Evolutionary conservation across 495 filamentous ascomycete genomes (phyloP), one percentile per base, ranked within the genome.

Genomic region (Tuber melanosporum): DNA sequence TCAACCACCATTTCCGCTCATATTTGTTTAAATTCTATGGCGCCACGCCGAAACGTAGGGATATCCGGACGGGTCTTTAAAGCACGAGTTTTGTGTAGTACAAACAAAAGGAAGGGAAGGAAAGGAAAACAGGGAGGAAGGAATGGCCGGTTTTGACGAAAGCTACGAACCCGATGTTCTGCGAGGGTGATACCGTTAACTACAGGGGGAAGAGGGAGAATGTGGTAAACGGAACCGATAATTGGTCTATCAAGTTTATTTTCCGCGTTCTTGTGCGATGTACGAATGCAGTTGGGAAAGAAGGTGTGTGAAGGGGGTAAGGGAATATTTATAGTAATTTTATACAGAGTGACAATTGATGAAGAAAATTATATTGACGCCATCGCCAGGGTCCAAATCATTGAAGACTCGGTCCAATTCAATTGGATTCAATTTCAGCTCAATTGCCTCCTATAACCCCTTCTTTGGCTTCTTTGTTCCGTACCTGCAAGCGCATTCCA

Each of bases 401-500:
- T 32, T 9, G 12, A 62, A 32, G 57, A 36, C 26, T 36, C 14
- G n/a, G 32, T 17, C 57, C 12, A 66, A 19, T 36, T 6, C 26
- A 19, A 36, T 66, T 17, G 10, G n/a, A 66, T 36, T 5, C 10
- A 5, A 66, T 66, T 66, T 17, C 26, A 36, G 26, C 44, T 36
- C 20, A 22, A 19, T 8, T 22, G 22, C 14, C 41, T 80, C 14
- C 41, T 80, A 80, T 73, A 78, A 83, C 69, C 88, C 87, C 82
- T 89, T 89, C 90, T 97, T 98, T 1, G 95, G 95, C 86, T 97
- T 98, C 91, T 99, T 99, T 20, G 96, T 97, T 76, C 95, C 95
- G 82, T 96, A 66, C 57, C 57, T 66, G 57, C 36, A 36, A 14
- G 57, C 12, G 22, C 26, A 66, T 62, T 15, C n/a, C 57, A 12